These are phyloP conservation scores for Pseudozyma hubeiensis DNA, from an alignment of 1,284 basidiomycete species.

Conservation along the genomic window DNA sequence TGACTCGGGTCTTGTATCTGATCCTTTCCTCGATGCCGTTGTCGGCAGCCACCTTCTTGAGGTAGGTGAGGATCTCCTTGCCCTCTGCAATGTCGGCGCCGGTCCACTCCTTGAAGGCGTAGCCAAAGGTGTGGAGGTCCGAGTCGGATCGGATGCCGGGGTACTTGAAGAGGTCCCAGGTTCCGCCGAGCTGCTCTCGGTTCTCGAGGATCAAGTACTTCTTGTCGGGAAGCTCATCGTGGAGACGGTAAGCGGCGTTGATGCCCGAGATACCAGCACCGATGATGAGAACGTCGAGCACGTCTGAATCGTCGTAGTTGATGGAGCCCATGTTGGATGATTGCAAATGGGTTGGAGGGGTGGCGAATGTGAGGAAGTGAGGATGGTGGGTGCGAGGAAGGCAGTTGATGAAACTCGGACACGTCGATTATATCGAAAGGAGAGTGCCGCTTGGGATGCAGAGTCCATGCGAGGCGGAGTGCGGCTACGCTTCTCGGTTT, in stretches of 20 bases:
- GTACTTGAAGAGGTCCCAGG: conserved; percentile 63
- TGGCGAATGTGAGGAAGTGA: neutral
- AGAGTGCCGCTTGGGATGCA: neutral
- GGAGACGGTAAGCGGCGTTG: conserved; percentile 64
- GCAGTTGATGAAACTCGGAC: neutral
- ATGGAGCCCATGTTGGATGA: conserved; percentile 39
- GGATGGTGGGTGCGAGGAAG: neutral
- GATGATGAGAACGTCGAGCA: conserved; percentile 60
- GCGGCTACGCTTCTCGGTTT: neutral
- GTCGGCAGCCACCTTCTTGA: conserved; percentile 57
- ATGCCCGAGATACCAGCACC: conserved; percentile 67
- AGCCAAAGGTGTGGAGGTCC: conserved; percentile 50
- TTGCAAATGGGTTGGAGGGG: neutral
- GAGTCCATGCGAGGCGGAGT: neutral
- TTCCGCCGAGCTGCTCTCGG: conserved; percentile 55
- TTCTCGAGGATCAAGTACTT: conserved; percentile 57
- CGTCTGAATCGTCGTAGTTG: conserved; percentile 36
- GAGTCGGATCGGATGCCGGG: conserved; percentile 53
- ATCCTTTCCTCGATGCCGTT: conserved; percentile 59
- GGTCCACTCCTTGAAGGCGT: conserved; percentile 57
- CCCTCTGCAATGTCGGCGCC: conserved; percentile 62
- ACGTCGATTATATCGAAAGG: conserved; percentile 3
- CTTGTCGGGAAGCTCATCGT: conserved; percentile 51
- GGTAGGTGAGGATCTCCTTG: conserved; percentile 58
- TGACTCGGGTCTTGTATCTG: conserved; percentile 52